Conservation (phyloP, 2,329 filamentous ascomycete genomes). For the Pseudocercospora ulei region DNA sequence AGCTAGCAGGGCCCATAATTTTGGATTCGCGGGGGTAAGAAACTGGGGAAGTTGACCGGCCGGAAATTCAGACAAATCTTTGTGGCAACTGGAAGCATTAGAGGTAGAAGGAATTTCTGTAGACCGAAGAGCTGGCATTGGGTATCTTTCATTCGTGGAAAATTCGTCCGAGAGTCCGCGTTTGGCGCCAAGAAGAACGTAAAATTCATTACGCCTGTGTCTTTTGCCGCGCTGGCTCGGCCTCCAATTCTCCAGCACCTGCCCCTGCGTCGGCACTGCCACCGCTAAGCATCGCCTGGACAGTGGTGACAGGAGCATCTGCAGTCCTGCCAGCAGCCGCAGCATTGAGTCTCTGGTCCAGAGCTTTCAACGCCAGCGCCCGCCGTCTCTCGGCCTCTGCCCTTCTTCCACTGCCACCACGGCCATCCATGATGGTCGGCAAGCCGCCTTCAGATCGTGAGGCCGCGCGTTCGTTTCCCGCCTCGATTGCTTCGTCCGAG, state of each 20-base stretch:
- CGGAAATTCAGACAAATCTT: too few species aligned
- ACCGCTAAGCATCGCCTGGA: slow-evolving; percentile 18
- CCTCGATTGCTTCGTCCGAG: slow-evolving; percentile 66
- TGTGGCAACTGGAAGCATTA: too few species aligned
- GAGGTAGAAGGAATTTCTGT: background rate
- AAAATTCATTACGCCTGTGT: background rate
- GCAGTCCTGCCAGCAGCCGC: slow-evolving; percentile 45
- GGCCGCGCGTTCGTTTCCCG: slow-evolving; percentile 60
- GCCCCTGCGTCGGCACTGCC: slow-evolving; percentile 1
- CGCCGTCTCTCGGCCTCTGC: slow-evolving; percentile 86
- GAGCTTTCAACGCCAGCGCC: slow-evolving; percentile 76
- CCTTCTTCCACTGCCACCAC: slow-evolving; percentile 42
- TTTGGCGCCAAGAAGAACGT: background rate
- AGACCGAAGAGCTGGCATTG: background rate
- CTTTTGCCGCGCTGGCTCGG: background rate
- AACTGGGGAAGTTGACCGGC: background rate
- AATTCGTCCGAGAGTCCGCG: background rate
- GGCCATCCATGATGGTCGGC: slow-evolving; percentile 49
- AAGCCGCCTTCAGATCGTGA: slow-evolving; percentile 53
- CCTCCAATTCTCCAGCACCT: background rate
- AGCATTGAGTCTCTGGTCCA: slow-evolving; percentile 86
- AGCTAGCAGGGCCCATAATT: slow-evolving; percentile 1
- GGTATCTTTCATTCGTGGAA: slow-evolving; percentile 5
- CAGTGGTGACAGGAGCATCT: slow-evolving; percentile 18
- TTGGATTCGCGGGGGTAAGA: slow-evolving; percentile 2